A percentile compares a stretch with the other conserved stretches of the same genome.
phyloP scores from a whole-genome alignment of 2,329 filamentous ascomycete genomes.

The Magnaporthiopsis poae region DNA sequence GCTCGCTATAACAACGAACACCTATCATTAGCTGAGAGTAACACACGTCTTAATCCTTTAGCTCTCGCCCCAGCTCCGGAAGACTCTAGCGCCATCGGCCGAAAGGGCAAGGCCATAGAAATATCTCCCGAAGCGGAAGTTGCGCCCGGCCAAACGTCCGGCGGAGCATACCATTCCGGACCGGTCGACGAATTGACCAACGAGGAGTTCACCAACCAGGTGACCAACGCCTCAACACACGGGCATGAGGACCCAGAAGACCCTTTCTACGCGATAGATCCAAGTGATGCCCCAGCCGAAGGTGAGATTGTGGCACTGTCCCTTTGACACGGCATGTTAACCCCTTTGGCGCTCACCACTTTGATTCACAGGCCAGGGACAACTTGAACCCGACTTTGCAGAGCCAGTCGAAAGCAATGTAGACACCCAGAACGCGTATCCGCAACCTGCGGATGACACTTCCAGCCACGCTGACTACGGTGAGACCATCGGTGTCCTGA shows the following conservation, averaged over 20 bases:
- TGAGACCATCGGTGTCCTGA: background rate
- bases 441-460: background rate
- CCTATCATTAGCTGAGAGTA: background rate
- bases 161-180: background rate
- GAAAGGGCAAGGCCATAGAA: background rate
- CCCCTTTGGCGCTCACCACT: no score
- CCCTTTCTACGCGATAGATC: no score
- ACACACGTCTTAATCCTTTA: background rate
- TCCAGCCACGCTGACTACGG: background rate
- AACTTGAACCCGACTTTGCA: background rate
- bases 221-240: no score
- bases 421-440: background rate
- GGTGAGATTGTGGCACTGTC: no score
- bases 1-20: background rate
- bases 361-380: background rate
- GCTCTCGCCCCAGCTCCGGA: background rate
- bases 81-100: background rate
- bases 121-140: background rate
- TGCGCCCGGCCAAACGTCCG: background rate
- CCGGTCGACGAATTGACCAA: background rate
- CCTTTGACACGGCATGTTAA: no score
- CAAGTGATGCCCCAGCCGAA: no score
- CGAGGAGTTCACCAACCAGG: no score
- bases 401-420: background rate
- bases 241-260: no score